Evolutionary conservation across 164 flowering plant species (phyloP).

Genomic region (Nymphaea thermarum): DNA sequence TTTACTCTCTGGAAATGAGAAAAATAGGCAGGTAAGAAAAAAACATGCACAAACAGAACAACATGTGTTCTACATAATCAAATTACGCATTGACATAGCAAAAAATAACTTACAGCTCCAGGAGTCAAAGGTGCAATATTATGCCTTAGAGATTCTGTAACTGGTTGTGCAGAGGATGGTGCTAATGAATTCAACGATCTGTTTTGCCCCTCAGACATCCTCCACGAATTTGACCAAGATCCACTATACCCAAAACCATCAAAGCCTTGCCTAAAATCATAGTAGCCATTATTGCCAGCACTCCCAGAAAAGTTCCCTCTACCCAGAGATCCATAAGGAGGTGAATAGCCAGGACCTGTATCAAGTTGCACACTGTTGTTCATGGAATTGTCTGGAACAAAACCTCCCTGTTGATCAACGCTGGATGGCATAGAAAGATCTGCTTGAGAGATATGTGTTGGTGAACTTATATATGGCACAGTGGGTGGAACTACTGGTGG

Average conservation of each 20-base stretch:
- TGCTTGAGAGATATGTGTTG: conserved; percentile 53
- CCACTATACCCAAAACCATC: conserved; percentile 66
- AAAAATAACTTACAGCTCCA: conserved; percentile 33
- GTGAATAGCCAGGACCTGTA: conserved; percentile 47
- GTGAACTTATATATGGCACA: conserved; percentile 49
- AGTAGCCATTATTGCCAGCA: conserved; percentile 32
- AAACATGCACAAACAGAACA: background rate
- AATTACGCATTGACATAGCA: too few relatives aligned
- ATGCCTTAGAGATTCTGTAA: conserved; percentile 50
- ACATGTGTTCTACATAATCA: too few relatives aligned
- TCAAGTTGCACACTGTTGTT: conserved; percentile 35
- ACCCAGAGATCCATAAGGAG: conserved; percentile 41
- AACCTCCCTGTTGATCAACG: conserved; percentile 41
- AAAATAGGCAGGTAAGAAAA: too few relatives aligned
- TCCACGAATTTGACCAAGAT: conserved; percentile 61
- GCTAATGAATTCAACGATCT: conserved; percentile 47
- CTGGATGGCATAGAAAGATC: conserved; percentile 36
- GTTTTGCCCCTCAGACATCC: conserved; percentile 41
- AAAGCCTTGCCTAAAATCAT: conserved; percentile 47
- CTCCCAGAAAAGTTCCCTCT: conserved; percentile 40
- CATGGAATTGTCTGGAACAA: conserved; percentile 4
- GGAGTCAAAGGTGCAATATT: conserved; percentile 14
- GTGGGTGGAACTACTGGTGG: conserved; percentile 56
- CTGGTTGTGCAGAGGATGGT: conserved; percentile 57
- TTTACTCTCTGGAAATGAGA: too few relatives aligned